These are phyloP conservation scores for Primulina eburnea DNA, from an alignment of 257 asterid species.

Conservation along the genomic window DNA sequence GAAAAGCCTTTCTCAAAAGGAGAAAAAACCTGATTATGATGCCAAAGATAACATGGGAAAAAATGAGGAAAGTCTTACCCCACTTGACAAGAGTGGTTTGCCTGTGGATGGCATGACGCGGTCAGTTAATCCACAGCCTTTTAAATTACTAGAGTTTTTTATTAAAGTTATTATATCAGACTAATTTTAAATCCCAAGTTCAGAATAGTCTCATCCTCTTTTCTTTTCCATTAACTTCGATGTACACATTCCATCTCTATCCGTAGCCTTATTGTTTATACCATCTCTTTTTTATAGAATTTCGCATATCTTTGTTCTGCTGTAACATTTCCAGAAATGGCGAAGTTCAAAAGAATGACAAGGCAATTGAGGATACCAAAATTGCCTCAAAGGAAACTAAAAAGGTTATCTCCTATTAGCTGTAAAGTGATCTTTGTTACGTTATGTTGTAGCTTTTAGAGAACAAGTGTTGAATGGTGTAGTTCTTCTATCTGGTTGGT, in stretches of 20 bases:
- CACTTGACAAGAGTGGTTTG: constrained; percentile 24
- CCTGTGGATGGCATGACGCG: constrained; percentile 25
- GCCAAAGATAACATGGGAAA: constrained; percentile 30
- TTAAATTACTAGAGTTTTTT: constrained; percentile 6
- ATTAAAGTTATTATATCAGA: background rate
- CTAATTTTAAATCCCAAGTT: constrained; percentile 11
- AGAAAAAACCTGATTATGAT: constrained; percentile 33
- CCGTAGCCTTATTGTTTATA: background rate
- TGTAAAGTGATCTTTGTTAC: constrained; percentile 5
- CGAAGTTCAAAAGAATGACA: constrained; percentile 40
- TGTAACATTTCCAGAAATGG: constrained; percentile 37
- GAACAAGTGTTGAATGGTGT: background rate
- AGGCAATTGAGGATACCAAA: constrained; percentile 36
- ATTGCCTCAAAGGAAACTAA: constrained; percentile 34
- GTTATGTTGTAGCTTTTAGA: constrained; percentile 4
- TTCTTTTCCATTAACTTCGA: constrained; percentile 6
- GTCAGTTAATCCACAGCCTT: constrained; percentile 35
- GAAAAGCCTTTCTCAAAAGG: constrained; percentile 32
- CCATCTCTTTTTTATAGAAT: constrained; percentile 8
- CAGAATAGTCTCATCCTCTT: background rate
- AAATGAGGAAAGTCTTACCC: constrained; percentile 33
- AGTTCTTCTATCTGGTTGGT: constrained; percentile 4
- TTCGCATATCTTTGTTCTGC: constrained; percentile 19
- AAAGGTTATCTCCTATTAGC: constrained; percentile 44
- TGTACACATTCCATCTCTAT: constrained; percentile 16